Percentiles rank a stretch among this genome's conserved stretches.
phyloP scores from a whole-genome alignment of 768 basidiomycete genomes.

The Mrakia frigida region DNA sequence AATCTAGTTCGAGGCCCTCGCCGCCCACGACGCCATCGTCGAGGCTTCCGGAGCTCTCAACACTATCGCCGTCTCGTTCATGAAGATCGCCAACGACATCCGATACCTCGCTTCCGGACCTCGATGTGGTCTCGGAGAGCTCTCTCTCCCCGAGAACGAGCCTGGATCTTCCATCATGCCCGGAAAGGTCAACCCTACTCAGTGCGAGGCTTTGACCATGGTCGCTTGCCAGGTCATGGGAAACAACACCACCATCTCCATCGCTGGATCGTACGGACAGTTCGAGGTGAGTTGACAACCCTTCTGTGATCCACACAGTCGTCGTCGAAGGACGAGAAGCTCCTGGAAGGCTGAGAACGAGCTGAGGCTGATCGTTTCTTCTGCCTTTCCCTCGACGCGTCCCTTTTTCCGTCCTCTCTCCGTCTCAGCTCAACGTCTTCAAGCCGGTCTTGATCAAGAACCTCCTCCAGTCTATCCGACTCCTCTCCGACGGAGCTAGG shows the following conservation, averaged over 20 bases:
- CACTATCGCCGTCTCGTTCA: slow-evolving; percentile 88
- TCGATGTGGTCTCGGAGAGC: slow-evolving; percentile 92
- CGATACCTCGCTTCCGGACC: slow-evolving; percentile 96
- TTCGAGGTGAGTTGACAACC: slow-evolving; percentile 65
- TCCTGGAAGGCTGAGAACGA: no score
- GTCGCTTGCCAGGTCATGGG: slow-evolving; percentile 98
- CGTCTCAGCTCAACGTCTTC: slow-evolving; percentile 83
- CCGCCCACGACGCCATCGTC: slow-evolving; percentile 95
- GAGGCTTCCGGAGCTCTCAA: slow-evolving; percentile 97
- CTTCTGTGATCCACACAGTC: no score
- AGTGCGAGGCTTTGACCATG: slow-evolving; percentile 98
- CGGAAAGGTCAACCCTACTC: slow-evolving; percentile 98
- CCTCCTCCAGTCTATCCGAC: slow-evolving; percentile 88
- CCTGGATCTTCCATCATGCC: slow-evolving; percentile 99
- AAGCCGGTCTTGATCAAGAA: slow-evolving; percentile 99
- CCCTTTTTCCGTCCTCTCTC: neutral
- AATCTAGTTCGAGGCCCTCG: slow-evolving; percentile 89
- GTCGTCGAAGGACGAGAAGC: no score
- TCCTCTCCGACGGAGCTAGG: slow-evolving; percentile 86
- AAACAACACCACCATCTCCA: slow-evolving; percentile 85
- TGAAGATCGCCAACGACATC: slow-evolving; percentile 99
- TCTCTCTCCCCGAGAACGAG: slow-evolving; percentile 93
- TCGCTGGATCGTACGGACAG: slow-evolving; percentile 91
- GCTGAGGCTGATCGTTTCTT: neutral
- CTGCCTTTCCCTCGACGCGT: neutral